These are phyloP conservation scores for Aureobasidium musti DNA, from an alignment of 2,329 filamentous ascomycete species.

Conservation along the genomic window DNA sequence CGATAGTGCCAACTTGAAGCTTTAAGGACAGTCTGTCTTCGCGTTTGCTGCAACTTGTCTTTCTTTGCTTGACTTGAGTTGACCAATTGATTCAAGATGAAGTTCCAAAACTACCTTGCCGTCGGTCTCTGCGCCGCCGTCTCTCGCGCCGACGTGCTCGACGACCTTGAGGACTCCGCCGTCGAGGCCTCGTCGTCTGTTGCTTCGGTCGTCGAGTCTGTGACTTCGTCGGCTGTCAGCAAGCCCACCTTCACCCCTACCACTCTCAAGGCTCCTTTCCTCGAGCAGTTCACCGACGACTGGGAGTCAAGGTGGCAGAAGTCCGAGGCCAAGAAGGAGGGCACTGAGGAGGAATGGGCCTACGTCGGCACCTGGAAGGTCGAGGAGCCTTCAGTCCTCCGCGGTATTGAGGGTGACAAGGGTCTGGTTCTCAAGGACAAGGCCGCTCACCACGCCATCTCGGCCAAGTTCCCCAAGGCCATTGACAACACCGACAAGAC, in stretches of 20 bases:
- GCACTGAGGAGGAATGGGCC: conserved; percentile 85
- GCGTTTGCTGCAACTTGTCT: not conserved
- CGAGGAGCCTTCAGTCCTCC: conserved; percentile 87
- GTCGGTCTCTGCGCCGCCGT: conserved; percentile 70
- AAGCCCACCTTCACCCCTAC: conserved; percentile 91
- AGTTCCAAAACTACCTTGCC: conserved; percentile 77
- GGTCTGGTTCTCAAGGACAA: conserved; percentile 97
- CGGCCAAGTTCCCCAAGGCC: conserved; percentile 94
- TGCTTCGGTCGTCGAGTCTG: conserved; percentile 51
- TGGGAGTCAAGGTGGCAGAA: conserved; percentile 94
- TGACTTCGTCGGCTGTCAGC: conserved; percentile 62
- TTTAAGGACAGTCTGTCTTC: conserved; percentile 19
- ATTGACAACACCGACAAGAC: conserved; percentile 98
- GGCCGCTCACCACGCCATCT: conserved; percentile 98
- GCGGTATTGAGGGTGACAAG: conserved; percentile 93
- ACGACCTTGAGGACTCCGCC: conserved; percentile 61
- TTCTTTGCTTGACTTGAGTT: conserved; percentile 22
- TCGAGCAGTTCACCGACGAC: conserved; percentile 97
- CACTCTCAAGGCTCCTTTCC: conserved; percentile 84
- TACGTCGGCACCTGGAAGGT: conserved; percentile 97
- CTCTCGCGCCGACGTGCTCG: conserved; percentile 68
- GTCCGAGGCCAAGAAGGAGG: conserved; percentile 96
- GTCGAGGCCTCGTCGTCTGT: conserved; percentile 46
- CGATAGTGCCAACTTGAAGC: conserved; percentile 3
- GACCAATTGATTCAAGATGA: conserved; percentile 62